Conservation (phyloP, 1,284 basidiomycete genomes). For the Chalciporus sp. region DNA sequence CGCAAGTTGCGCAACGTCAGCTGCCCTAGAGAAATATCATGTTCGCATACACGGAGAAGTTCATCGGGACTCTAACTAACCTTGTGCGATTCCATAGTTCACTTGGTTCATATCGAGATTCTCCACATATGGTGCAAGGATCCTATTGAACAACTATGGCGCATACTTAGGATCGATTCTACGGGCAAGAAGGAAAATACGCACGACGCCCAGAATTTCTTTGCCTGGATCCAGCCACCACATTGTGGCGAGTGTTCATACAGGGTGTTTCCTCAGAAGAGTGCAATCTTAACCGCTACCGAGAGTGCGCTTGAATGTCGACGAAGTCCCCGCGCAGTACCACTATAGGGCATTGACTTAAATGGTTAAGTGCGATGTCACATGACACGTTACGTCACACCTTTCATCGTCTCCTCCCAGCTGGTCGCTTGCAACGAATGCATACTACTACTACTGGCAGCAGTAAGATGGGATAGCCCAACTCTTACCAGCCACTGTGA, state of each 20-base stretch:
- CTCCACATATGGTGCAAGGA: constrained; percentile 95
- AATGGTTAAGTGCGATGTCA: constrained; percentile 25
- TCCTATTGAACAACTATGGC: constrained; percentile 82
- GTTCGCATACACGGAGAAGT: constrained; percentile 1
- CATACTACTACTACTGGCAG: too few relatives aligned
- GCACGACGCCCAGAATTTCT: constrained; percentile 74
- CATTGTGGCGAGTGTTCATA: constrained; percentile 44
- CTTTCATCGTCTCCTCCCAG: too few relatives aligned
- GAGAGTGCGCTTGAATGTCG: neutral
- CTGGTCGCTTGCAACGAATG: too few relatives aligned
- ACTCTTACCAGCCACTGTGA: too few relatives aligned
- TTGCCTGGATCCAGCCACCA: constrained; percentile 83
- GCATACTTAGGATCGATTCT: neutral
- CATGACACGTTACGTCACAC: constrained; percentile 20
- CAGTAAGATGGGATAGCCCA: too few relatives aligned
- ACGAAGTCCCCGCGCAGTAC: neutral
- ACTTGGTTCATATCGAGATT: constrained; percentile 95
- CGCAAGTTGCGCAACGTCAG: constrained; percentile 81
- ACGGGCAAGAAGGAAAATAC: constrained; percentile 17
- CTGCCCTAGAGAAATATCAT: constrained; percentile 60
- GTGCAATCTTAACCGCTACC: neutral
- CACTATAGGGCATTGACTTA: constrained; percentile 37
- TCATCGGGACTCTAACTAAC: constrained; percentile 38
- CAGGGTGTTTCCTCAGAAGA: neutral
- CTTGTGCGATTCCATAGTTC: constrained; percentile 93